Conservation (phyloP, 1,284 basidiomycete genomes). For the Marasmius fiardii region DNA sequence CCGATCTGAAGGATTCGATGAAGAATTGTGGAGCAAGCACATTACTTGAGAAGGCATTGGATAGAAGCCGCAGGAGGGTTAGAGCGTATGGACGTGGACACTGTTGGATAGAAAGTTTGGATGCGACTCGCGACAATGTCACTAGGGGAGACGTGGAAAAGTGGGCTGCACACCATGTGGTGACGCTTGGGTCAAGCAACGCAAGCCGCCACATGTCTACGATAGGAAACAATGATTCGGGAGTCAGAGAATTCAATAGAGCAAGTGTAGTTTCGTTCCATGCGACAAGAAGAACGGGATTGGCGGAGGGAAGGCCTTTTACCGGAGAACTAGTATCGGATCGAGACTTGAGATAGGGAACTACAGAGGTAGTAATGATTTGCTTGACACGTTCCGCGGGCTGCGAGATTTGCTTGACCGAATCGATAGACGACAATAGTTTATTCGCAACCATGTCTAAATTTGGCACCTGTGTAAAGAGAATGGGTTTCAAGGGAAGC, state of each 20-base stretch:
- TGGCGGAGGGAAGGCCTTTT: conserved; percentile 28
- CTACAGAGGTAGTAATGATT: conserved; percentile 42
- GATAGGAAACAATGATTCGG: conserved; percentile 72
- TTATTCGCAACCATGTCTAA: conserved; percentile 65
- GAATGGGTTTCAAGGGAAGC: conserved; percentile 72
- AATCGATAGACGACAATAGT: conserved; percentile 60
- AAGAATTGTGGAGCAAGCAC: conserved; percentile 54
- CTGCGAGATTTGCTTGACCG: conserved; percentile 27
- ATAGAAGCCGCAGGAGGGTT: conserved; percentile 69
- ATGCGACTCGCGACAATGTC: conserved; percentile 41
- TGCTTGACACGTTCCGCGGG: conserved; percentile 45
- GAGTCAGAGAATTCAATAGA: conserved; percentile 46
- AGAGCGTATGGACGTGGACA: conserved; percentile 56
- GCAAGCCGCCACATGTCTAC: conserved; percentile 84
- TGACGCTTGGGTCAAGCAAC: conserved; percentile 58
- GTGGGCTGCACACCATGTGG: conserved; percentile 44
- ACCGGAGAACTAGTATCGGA: conserved; percentile 23
- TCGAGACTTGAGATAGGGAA: conserved; percentile 68
- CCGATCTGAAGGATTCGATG: conserved; percentile 26
- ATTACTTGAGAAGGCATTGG: conserved; percentile 65
- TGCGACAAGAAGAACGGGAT: conserved; percentile 29
- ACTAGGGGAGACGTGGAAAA: conserved; percentile 27
- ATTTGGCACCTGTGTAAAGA: conserved; percentile 69
- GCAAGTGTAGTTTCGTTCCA: conserved; percentile 49
- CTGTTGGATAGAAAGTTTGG: conserved; percentile 35